Base-by-base conservation (phyloP, 2,329 filamentous ascomycete species). In the Akanthomyces lecanii region DNA sequence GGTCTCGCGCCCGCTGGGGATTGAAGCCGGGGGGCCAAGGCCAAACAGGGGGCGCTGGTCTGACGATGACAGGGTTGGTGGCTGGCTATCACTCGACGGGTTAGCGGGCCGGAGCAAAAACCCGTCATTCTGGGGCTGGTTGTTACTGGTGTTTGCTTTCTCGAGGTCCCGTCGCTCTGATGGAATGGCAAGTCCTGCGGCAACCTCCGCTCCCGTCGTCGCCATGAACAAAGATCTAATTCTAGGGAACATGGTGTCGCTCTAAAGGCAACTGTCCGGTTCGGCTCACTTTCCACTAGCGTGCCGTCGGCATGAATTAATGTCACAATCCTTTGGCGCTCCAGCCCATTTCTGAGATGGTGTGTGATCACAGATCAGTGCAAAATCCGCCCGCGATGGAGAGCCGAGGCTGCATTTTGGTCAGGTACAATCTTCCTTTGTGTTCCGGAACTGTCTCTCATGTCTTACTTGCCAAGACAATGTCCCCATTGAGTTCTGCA, bases 261-360 rank as follows among this genome's bases (percentile, higher is more conserved):
- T 51, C 10, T 7, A 36, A 36, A 11, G 33, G 10, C 3, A 36
- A 7, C 50, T 53, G 50, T 33, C 33, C 21, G 28, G 45, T 23
- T 59, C 56, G 56, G 56, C 28, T 59, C 30, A n/a, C 33, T n/a
- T 50, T 51, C 45, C 45, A 51, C 45, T 59, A 51, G 56, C 56
- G 50, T 14, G 23, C 25, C 16, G 25, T 40, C 23, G 8, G 38
- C 36, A 25, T 33, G 25, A 42, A 30, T 44, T 30, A 14, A 18
- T 44, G 38, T 30, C 23, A 18, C 53, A 42, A 55, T 55, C 25
- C 40, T 12, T 11, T 44, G 6, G 28, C 38, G 53, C 36, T 55
- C n/a, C 21, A 28, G 36, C 53, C 53, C 14, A 44, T n/a, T 30
- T 55, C 52, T n/a, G 28, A 8, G 18, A 12, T 53, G 50, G 38